phyloP scores from a whole-genome alignment of 2,329 filamentous ascomycete genomes.

The Elsinoe fawcettii region DNA sequence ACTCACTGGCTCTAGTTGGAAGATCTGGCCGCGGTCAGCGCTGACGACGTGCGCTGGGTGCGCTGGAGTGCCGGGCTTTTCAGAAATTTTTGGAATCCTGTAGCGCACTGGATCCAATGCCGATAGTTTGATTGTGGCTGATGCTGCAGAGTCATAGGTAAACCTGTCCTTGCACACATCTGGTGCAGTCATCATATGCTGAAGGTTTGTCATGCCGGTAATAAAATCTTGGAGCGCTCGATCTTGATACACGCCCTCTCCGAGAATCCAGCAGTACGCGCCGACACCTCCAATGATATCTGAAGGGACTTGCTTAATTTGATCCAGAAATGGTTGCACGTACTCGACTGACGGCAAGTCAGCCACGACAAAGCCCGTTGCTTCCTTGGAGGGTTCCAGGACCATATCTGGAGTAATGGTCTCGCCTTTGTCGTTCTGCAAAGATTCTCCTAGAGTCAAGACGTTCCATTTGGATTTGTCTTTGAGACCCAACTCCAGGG shows the following conservation, averaged over 20 bases:
- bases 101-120: conserved; percentile 69
- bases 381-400: conserved; percentile 57
- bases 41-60: conserved; percentile 21
- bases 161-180: conserved; percentile 72
- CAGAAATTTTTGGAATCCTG: conserved; percentile 50
- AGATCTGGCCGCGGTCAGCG: conserved; percentile 28
- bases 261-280: conserved; percentile 75
- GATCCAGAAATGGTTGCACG: conserved; percentile 58
- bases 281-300: conserved; percentile 60
- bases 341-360: conserved; percentile 68
- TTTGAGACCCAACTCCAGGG: conserved; percentile 56
- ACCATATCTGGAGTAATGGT: conserved; percentile 83
- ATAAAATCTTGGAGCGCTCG: conserved; percentile 62
- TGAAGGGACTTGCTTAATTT: conserved; percentile 62
- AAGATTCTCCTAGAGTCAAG: conserved; percentile 56
- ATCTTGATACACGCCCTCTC: conserved; percentile 57
- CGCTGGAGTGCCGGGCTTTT: not conserved
- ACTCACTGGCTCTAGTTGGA: conserved; percentile 32
- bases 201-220: conserved; percentile 48
- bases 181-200: conserved; percentile 70
- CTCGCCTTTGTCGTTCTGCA: conserved; percentile 56
- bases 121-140: conserved; percentile 60
- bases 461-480: conserved; percentile 50
- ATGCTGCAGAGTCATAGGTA: conserved; percentile 57
- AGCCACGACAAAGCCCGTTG: conserved; percentile 68